Conservation (phyloP, 495 filamentous ascomycete genomes). For the Hyaloscypha finlandica region DNA sequence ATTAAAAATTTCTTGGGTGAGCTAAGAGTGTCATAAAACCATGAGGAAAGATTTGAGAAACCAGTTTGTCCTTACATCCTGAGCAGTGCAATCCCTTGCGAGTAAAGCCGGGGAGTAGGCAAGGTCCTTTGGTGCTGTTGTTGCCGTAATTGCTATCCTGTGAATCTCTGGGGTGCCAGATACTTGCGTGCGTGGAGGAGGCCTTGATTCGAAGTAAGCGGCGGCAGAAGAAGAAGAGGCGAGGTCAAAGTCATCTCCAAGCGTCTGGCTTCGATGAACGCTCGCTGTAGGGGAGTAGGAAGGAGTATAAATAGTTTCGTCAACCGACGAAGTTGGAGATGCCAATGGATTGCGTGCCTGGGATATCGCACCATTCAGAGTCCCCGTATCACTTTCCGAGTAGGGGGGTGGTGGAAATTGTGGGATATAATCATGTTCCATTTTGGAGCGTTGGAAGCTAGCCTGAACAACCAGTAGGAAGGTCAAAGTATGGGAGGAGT, state of each 20-base stretch:
- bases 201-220: conserved; percentile 28
- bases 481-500: no score
- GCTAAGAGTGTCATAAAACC: no score
- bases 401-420: conserved; percentile 48
- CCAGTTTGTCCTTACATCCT: no score
- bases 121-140: conserved; percentile 29
- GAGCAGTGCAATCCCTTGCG: conserved; percentile 36
- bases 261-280: conserved; percentile 30
- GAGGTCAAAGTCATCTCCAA: conserved; percentile 13
- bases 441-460: not conserved
- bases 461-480: no score
- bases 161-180: conserved; percentile 10
- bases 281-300: conserved; percentile 42
- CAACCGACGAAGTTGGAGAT: conserved; percentile 18
- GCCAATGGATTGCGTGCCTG: not conserved
- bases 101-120: conserved; percentile 26
- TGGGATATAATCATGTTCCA: no score
- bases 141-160: conserved; percentile 19
- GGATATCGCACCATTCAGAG: not conserved
- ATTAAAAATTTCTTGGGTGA: no score
- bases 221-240: conserved; percentile 21
- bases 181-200: not conserved
- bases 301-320: conserved; percentile 45
- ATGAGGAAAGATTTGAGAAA: no score
- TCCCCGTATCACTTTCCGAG: conserved; percentile 43